Percentiles rank a stretch among this genome's conserved stretches.
These are phyloP conservation scores for Microdochium nivale DNA, from an alignment of 2,329 filamentous ascomycete species.

Conservation along the genomic window DNA sequence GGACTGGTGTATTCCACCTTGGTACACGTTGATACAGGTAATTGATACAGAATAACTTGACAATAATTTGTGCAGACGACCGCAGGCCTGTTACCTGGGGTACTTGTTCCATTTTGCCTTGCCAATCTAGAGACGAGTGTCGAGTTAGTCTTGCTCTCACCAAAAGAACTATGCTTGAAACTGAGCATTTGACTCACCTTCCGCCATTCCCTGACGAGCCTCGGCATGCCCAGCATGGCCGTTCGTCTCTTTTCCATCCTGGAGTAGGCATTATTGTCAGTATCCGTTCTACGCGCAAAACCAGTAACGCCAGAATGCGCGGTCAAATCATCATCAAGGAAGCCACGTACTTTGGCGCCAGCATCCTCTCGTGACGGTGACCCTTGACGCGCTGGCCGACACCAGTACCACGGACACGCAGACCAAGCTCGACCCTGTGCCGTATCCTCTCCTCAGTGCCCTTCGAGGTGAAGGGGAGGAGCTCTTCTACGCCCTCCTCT, in stretches of 20 bases:
- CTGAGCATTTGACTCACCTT: slow-evolving; percentile 49
- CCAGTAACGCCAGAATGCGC: background rate
- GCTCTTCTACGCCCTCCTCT: slow-evolving; percentile 68
- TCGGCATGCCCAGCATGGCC: slow-evolving; percentile 92
- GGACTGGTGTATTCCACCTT: background rate
- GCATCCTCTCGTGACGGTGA: slow-evolving; percentile 80
- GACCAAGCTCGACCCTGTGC: slow-evolving; percentile 66
- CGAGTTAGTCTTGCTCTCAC: slow-evolving; percentile 2
- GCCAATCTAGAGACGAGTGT: slow-evolving; percentile 38
- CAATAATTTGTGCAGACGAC: slow-evolving; percentile 4
- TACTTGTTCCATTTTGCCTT: slow-evolving; percentile 48
- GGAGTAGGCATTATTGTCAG: slow-evolving; percentile 20
- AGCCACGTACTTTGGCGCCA: slow-evolving; percentile 59
- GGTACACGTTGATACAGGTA: background rate
- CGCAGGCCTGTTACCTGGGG: slow-evolving; percentile 36
- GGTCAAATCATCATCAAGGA: slow-evolving; percentile 1
- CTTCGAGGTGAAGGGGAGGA: slow-evolving; percentile 72
- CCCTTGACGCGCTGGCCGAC: slow-evolving; percentile 92
- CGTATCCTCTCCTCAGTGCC: slow-evolving; percentile 62
- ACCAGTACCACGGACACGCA: slow-evolving; percentile 87
- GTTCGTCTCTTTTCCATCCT: slow-evolving; percentile 81
- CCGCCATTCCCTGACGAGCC: slow-evolving; percentile 88
- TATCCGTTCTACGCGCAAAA: slow-evolving; percentile 3
- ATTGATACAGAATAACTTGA: slow-evolving; percentile 1
- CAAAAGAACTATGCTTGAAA: background rate